Conservation (phyloP, 768 basidiomycete genomes). For the Tulasnella sp. region DNA sequence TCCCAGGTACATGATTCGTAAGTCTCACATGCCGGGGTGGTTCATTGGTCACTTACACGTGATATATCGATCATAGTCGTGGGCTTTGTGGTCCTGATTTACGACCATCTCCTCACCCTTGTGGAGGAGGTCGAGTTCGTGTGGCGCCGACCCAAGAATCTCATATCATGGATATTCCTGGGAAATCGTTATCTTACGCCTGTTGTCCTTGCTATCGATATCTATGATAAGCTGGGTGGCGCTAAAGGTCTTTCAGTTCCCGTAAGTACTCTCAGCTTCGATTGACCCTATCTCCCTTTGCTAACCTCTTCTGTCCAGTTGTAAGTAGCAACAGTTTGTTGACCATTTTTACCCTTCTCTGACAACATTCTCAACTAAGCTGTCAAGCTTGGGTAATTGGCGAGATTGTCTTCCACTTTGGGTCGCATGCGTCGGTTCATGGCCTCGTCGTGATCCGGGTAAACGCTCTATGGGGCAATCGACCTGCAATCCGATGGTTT, state of each 20-base stretch:
- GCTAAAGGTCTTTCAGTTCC: neutral
- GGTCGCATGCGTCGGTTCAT: slow-evolving; percentile 7
- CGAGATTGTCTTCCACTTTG: neutral
- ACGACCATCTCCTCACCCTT: slow-evolving; percentile 17
- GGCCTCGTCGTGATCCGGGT: slow-evolving; percentile 18
- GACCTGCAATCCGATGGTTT: neutral
- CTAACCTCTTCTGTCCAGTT: neutral
- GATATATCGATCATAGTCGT: neutral
- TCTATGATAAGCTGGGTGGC: slow-evolving; percentile 17
- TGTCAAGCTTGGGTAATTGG: slow-evolving; percentile 8
- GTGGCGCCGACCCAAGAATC: slow-evolving; percentile 10
- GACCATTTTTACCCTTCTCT: neutral
- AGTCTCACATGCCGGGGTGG: neutral
- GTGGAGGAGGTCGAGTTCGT: slow-evolving; percentile 6
- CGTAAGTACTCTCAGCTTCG: neutral
- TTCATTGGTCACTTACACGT: neutral
- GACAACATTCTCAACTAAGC: neutral
- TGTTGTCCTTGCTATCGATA: neutral
- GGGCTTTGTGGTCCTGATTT: slow-evolving; percentile 12
- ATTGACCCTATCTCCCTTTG: neutral
- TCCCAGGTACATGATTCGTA: slow-evolving; percentile 6
- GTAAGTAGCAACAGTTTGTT: neutral
- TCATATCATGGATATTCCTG: slow-evolving; percentile 22
- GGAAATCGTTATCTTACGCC: slow-evolving; percentile 3
- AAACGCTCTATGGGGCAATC: slow-evolving; percentile 16